These are phyloP conservation scores for Dactylellina cionopaga DNA, from an alignment of 2,329 filamentous ascomycete genomes.

Conservation along the genomic window DNA sequence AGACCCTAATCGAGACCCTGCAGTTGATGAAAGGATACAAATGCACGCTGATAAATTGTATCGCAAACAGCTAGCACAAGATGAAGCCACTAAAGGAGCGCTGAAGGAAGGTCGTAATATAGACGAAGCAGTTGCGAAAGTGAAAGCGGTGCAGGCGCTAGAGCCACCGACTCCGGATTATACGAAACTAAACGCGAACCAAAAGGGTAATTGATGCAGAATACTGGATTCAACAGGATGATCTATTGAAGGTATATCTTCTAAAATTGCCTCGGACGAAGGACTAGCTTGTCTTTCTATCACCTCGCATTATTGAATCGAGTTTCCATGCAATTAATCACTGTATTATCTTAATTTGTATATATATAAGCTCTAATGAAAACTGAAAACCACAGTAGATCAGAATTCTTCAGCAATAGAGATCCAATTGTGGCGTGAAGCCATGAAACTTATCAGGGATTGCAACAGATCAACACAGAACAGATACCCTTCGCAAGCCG, in stretches of 20 bases:
- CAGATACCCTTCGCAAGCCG: constrained; percentile 3
- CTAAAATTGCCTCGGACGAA: too few relatives aligned
- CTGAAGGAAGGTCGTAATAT: constrained; percentile 66
- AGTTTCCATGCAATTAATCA: too few relatives aligned
- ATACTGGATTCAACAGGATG: too few relatives aligned
- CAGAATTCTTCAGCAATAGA: too few relatives aligned
- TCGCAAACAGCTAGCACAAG: constrained; percentile 84
- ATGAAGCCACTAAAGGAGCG: constrained; percentile 74
- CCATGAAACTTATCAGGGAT: neutral
- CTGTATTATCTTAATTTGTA: too few relatives aligned
- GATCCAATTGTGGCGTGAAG: too few relatives aligned
- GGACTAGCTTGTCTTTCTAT: too few relatives aligned
- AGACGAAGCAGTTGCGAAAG: constrained; percentile 34
- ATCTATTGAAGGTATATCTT: too few relatives aligned
- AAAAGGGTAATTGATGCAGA: neutral
- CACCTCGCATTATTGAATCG: too few relatives aligned
- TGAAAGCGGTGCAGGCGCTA: constrained; percentile 26
- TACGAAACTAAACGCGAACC: neutral
- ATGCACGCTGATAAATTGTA: constrained; percentile 94
- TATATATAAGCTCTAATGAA: neutral
- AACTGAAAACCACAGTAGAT: neutral
- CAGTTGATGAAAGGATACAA: constrained; percentile 86
- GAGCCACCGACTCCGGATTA: constrained; percentile 4
- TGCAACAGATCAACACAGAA: constrained; percentile 21
- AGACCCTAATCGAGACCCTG: constrained; percentile 70